Conservation (phyloP, 768 basidiomycete species). For the Lepiota venenata region DNA sequence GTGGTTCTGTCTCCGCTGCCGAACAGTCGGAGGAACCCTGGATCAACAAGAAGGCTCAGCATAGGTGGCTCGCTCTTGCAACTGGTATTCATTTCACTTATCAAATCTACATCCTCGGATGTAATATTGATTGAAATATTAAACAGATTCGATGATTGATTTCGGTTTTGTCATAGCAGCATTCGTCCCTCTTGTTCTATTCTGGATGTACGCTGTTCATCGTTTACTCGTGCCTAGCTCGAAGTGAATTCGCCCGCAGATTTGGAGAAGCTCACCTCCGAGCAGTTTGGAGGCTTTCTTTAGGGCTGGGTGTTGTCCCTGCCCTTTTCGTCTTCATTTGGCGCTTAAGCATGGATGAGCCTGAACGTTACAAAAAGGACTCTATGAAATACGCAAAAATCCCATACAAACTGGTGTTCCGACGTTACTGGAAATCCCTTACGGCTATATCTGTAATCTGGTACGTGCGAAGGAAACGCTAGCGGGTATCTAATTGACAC, state of each 20-base stretch:
- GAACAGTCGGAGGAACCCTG: conserved; percentile 86
- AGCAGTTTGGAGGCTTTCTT: conserved; percentile 83
- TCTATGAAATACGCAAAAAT: conserved; percentile 74
- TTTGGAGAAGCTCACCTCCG: conserved; percentile 78
- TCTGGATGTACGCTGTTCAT: conserved; percentile 71
- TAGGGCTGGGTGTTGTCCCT: conserved; percentile 82
- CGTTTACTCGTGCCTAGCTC: too few species aligned
- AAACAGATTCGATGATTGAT: conserved; percentile 82
- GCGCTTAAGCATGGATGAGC: conserved; percentile 84
- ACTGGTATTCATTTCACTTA: conserved; percentile 59
- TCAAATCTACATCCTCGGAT: background rate
- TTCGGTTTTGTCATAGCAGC: conserved; percentile 75
- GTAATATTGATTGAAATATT: background rate
- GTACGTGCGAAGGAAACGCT: conserved; percentile 30
- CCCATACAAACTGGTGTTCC: conserved; percentile 74
- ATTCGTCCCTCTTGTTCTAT: conserved; percentile 82
- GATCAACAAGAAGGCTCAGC: conserved; percentile 76
- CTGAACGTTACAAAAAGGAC: conserved; percentile 66
- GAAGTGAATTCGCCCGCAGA: conserved; percentile 27
- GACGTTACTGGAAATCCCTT: conserved; percentile 74
- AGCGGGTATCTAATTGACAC: background rate
- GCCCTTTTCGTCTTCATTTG: conserved; percentile 81
- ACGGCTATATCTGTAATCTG: conserved; percentile 75
- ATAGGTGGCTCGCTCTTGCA: conserved; percentile 83
- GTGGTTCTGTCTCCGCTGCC: conserved; percentile 83